Percentiles rank a stretch among this genome's conserved stretches.
Conservation (phyloP, 306 rosid species). For the Hippophae tibetana region DNA sequence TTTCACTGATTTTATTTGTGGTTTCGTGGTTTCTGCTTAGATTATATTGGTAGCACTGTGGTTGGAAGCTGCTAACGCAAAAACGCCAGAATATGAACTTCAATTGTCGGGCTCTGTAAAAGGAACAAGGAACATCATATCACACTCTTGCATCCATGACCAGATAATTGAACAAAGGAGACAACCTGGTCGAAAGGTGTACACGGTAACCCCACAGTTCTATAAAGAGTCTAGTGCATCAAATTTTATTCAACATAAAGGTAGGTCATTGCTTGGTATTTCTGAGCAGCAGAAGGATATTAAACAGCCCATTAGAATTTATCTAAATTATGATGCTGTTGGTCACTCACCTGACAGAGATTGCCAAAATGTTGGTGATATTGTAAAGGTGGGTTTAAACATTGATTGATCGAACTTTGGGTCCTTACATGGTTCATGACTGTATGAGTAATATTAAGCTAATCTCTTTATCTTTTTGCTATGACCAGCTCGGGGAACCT, state of each 20-base stretch:
- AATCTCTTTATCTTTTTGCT: neutral
- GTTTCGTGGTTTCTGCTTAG: constrained; percentile 32
- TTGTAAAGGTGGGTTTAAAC: constrained; percentile 64
- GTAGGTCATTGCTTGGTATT: constrained; percentile 69
- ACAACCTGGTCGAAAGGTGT: constrained; percentile 84
- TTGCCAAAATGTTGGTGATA: constrained; percentile 62
- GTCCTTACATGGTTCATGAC: constrained; percentile 3
- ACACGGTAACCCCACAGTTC: constrained; percentile 79
- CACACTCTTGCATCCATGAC: constrained; percentile 95
- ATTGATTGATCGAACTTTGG: constrained; percentile 2
- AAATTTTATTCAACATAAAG: constrained; percentile 49
- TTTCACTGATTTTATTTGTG: constrained; percentile 2
- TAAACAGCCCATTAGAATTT: constrained; percentile 84
- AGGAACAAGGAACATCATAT: constrained; percentile 43
- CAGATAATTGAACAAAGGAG: constrained; percentile 83
- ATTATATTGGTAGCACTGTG: constrained; percentile 46
- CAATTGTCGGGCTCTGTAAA: constrained; percentile 34
- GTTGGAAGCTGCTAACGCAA: constrained; percentile 42
- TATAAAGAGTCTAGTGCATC: constrained; percentile 37
- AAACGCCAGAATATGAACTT: constrained; percentile 16
- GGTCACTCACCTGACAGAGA: constrained; percentile 95
- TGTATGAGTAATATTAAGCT: constrained; percentile 9
- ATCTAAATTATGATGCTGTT: constrained; percentile 92
- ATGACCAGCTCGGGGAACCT: constrained; percentile 86
- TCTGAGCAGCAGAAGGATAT: constrained; percentile 43